Evolutionary conservation across 108 stramenopile species (phyloP), one percentile per base, ranked within the genome.

Genomic region (Nannochloropsis gaditana): DNA sequence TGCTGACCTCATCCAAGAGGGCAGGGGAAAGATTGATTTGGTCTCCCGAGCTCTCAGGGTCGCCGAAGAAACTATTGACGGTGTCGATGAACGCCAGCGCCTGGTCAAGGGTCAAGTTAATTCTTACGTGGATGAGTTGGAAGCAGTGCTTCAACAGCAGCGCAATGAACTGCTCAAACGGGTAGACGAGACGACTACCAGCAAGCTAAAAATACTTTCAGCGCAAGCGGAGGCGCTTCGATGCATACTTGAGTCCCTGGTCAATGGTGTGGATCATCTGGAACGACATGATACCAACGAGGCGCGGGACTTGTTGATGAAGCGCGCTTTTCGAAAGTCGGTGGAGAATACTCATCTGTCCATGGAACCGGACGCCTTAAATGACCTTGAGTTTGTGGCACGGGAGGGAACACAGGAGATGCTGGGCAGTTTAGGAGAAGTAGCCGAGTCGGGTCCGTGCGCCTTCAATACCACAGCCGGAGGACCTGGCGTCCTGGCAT

Each of bases 251-350:
- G 59, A 73, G 59, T n/a, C 19, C 59, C 59, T 73, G 15, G 59
- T 73, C n/a, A 73, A 73, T 73, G 59, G 59, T 15, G 59, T 73
- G 59, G 59, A 73, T 73, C 59, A 73, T n/a, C 59, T 73, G 19
- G 59, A 73, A n/a, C 15, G 59, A 73, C 59, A 73, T 73, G 59
- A 73, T n/a, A 73, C 59, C 19, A 73, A 73, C 8, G 59, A 73
- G 59, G 59, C 59, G 8, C 15, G 59, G 59, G 59, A 73, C 59
- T n/a, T 73, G 59, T 8, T 73, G 59, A 73, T 73, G 59, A 73
- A 73, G n/a, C 15, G 59, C 19, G 59, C 59, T n/a, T 73, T 73
- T 8, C 59, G 59, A 73, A 73, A 73, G n/a, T 73, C 59, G 3
- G 59, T 73, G 59, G 59, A n/a, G 2, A 73, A 73, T 6, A 73